Evolutionary conservation across 768 basidiomycete species (phyloP), one percentile per base, ranked within the genome.

Genomic region (Tulasnella sp.): DNA sequence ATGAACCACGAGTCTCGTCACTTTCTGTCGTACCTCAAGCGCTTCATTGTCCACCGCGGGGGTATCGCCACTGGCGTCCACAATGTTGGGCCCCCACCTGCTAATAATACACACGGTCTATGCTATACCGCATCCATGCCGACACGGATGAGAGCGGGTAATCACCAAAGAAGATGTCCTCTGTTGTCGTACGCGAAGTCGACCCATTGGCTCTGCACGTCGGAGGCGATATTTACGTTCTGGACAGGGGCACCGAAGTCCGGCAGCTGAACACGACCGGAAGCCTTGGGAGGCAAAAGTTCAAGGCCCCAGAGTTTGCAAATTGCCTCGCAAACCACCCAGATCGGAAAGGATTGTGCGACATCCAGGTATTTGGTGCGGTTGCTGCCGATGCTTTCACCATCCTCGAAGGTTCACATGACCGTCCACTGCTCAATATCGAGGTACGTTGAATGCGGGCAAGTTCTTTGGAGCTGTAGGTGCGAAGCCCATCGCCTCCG

Each of bases 251-350:
- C 35, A 59, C 65, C 1, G 62, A 73, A 36, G 63, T 82, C 31
- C 74, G 73, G 71, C 77, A 82, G 62, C 73, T 76, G 58, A 81
- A 82, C 61, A 77, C 77, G n/a, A 74, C 73, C 59, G 67, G 67
- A 5, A 78, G 79, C 49, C 63, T 69, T 1, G 79, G 80, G 1
- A 75, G 76, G 65, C 80, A 82, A 62, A 73, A 74, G 35, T 82
- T 77, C 68, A 21, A 65, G 71, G 62, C 51, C 54, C 49, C 31
- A 51, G 42, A 49, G 46, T 52, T 52, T 36, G 45, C 32, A 41
- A 61, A 45, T 34, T 37, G 49, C 25, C 49, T 49, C 32, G 31
- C 35, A 11, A 41, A 50, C 19, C 59, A 49, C n/a, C 27, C 46
- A 11, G 29, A 36, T 27, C 41, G 32, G 6, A 42, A 32, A 50